Base-by-base conservation (phyloP, 2,329 filamentous ascomycete species). In the Nemania sp. region DNA sequence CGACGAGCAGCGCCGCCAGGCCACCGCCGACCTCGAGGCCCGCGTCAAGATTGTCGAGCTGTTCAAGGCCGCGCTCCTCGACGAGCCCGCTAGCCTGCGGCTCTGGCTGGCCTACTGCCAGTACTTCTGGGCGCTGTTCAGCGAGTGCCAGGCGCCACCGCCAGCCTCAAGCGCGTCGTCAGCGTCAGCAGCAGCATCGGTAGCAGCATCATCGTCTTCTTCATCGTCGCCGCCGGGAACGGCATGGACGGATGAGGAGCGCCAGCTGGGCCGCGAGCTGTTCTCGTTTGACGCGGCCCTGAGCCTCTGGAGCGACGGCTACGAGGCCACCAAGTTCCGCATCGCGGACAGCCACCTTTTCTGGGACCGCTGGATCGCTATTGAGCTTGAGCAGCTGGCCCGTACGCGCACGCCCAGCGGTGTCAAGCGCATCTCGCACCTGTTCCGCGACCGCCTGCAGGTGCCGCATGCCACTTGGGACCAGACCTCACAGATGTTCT, bases 21-120 rank as follows among this genome's bases (percentile, higher is more conserved):
- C 86, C 67, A 68, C 86, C 67, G 68, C 75, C 66, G 74, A 86
- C 67, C 71, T 89, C 49, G 87, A 91, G 57, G 80, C 83, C 64
- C 84, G 87, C 62, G 80, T 90, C 67, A 78, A 80, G 57, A 77
- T 90, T 42, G 79, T 91, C 66, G 89, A 93, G 69, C 73, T 88
- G 39, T 91, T 85, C 72, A 84, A 87, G 62, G 81, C 80, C 61
- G 89, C 89, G 52, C 81, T 87, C 19, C 73, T 75, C 53, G 86
- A 89, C 47, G 89, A 93, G 71, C 86, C 88, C 9, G 85, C 81
- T 61, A 92, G 89, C 64, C 76, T 88, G 55, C 84, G 82, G 59
- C 75, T 93, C 34, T 94, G 90, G 90, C 79, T 86, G 55, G 80
- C 84, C 23, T 93, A 92, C 67, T 90, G 86, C 70, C 85, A 91